Base-by-base conservation (phyloP, 2,329 filamentous ascomycete genomes). In the Aspergillus clavatus region DNA sequence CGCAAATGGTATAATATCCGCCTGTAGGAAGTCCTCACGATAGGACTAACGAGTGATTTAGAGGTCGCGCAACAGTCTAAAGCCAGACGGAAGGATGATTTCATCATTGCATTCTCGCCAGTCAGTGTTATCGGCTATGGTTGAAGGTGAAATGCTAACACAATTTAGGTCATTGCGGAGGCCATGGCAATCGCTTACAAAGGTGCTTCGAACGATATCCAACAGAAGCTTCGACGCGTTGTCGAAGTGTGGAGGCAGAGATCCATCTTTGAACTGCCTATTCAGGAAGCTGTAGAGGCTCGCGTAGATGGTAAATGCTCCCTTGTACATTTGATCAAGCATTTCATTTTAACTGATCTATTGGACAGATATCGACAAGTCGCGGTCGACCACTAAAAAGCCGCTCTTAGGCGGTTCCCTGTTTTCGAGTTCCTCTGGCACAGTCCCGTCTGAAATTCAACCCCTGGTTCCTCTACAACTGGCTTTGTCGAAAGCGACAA, bases 21-120 rank as follows among this genome's bases (percentile, higher is more conserved):
- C 14, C 26, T 12, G 33, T 42, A 16, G 31, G 11, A 22, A 27
- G 4, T 27, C 14, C 36, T 52, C 27, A 8, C 23, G 8, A 8
- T 41, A 45, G 40, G 38, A 31, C 58, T 67, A 47, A 67, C 39
- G 36, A 36, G 19, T 19, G 49, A 43, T 60, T 26, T 51, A 93
- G 93, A 98, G 76, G 90, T 98, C 47, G 87, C 89, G 18, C 93
- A 98, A 65, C 93, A 97, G 63, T 95, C 90, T 19, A 95, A 94
- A 69, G 91, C 88, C 38, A 84, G 91, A 27, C 84, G 86, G 52
- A 96, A 95, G 69, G 83, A 90, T 42, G 93, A 98, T 58, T 98
- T 98, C 57, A 79, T 96, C 11, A 79, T 86, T 50, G 91, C 93
- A 6, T 97, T 95, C 68, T 86, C 91, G 37, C 90, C 93, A 4